phyloP scores from a whole-genome alignment of 176 grass and related monocot species.

The Bothriochloa decipiens region DNA sequence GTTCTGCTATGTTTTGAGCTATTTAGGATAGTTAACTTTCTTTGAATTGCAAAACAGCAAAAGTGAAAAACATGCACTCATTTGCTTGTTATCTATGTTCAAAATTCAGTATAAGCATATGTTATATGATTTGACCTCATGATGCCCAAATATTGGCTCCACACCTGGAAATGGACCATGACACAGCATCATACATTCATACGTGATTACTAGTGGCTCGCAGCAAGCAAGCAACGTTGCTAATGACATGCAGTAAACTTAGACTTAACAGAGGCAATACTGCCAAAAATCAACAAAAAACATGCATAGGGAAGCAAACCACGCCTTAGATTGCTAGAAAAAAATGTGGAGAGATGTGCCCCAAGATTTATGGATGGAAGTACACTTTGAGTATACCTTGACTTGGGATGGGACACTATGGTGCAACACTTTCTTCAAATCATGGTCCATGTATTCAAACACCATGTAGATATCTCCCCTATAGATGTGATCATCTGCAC shows the following conservation, averaged over 20 bases:
- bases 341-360: not conserved
- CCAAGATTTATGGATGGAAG: not conserved
- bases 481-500: constrained; percentile 73
- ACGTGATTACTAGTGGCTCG: not conserved
- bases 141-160: not conserved
- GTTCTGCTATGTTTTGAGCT: constrained; percentile 3
- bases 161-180: not conserved
- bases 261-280: not conserved
- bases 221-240: not conserved
- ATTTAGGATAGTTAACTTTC: not conserved
- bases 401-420: constrained; percentile 54
- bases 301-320: not conserved
- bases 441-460: constrained; percentile 91
- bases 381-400: constrained; percentile 42
- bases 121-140: not conserved
- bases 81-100: constrained; percentile 1
- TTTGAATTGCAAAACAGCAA: not conserved
- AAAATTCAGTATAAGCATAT: constrained; percentile 6
- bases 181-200: not conserved
- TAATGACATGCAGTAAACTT: not conserved
- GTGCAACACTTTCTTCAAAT: constrained; percentile 74
- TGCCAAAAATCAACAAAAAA: not conserved
- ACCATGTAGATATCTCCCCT: constrained; percentile 88
- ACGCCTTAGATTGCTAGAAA: not conserved
- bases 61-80: not conserved